Conservation (phyloP, 208 protist species). For the Crithidia expoeki region DNA sequence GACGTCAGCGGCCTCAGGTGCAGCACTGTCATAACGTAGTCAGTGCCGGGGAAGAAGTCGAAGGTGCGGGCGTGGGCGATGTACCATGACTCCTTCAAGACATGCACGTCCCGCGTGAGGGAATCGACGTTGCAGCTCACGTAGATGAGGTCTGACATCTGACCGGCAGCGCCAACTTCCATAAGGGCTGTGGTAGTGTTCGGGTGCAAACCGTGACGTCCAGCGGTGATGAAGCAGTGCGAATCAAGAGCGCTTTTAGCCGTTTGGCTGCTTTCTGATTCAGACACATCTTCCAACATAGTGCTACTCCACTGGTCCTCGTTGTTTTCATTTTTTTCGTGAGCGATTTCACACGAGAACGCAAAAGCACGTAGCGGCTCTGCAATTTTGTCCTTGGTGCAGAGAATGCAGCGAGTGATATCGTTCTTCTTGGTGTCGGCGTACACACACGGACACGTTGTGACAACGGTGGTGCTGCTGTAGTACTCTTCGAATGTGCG, state of each 20-base stretch:
- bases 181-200: conserved; percentile 25
- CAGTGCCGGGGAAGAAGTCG: conserved; percentile 54
- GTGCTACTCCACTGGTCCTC: no score
- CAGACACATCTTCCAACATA: no score
- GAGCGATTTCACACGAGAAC: no score
- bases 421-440: conserved; percentile 35
- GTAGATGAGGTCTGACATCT: conserved; percentile 43
- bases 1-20: conserved; percentile 22
- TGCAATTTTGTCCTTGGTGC: conserved; percentile 26
- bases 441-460: conserved; percentile 45
- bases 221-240: conserved; percentile 45
- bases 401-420: conserved; percentile 24
- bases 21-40: conserved; percentile 60
- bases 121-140: conserved; percentile 56
- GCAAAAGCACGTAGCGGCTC: conserved; percentile 5
- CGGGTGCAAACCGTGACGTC: conserved; percentile 49
- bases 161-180: conserved; percentile 8
- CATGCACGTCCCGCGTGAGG: conserved; percentile 38
- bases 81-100: conserved; percentile 34
- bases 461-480: conserved; percentile 15
- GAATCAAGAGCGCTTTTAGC: no score
- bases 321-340: no score
- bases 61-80: conserved; percentile 38
- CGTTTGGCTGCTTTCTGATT: no score
- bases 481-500: conserved; percentile 46